Evolutionary conservation across 768 basidiomycete species (phyloP).

Genomic region (Hemileccinum impolitum): DNA sequence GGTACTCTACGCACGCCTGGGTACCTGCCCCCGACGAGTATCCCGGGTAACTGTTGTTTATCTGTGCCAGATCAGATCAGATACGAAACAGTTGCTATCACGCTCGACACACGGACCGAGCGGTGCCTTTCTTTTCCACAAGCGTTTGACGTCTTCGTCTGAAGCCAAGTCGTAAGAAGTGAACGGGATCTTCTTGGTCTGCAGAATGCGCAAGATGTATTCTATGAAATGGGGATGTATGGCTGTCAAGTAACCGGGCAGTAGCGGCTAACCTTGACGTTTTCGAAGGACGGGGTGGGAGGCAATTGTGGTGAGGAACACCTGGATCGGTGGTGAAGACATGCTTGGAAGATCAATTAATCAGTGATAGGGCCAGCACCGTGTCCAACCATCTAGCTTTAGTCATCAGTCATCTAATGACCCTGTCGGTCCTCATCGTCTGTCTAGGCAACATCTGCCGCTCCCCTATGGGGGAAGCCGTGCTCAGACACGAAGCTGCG

Average conservation of each 20-base stretch:
- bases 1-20: conserved; percentile 58
- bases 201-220: conserved; percentile 76
- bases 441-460: conserved; percentile 87
- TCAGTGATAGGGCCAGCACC: too few species aligned
- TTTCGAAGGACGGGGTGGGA: conserved; percentile 74
- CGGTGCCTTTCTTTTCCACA: conserved; percentile 84
- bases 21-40: conserved; percentile 73
- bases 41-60: conserved; percentile 82
- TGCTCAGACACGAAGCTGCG: conserved; percentile 64
- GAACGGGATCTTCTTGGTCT: conserved; percentile 83
- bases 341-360: conserved; percentile 37
- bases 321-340: conserved; percentile 79
- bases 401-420: too few species aligned
- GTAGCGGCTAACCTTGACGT: conserved; percentile 59
- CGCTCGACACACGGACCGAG: conserved; percentile 38
- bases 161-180: conserved; percentile 82
- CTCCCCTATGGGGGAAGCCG: conserved; percentile 91
- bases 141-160: conserved; percentile 71
- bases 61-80: conserved; percentile 39
- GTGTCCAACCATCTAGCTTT: too few species aligned
- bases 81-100: neutral
- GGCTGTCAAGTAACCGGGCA: neutral
- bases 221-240: conserved; percentile 40
- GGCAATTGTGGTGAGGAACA: conserved; percentile 84
- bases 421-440: conserved; percentile 64